Base-by-base conservation (phyloP, 164 flowering plant species). In the Vitis rupestris region DNA sequence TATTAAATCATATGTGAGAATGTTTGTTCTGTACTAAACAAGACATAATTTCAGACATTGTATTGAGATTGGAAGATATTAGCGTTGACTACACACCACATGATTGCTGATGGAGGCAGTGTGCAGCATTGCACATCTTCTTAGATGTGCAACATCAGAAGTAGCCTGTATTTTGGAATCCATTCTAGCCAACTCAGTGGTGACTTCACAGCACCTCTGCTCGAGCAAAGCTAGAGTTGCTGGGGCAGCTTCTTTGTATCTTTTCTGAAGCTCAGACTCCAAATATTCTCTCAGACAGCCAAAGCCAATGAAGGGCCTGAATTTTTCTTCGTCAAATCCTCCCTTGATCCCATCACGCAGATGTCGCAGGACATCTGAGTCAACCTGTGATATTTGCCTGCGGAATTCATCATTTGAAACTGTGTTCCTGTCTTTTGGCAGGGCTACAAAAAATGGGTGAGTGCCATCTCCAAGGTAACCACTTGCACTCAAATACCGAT, bases 231-330 rank as follows among this genome's bases (percentile, higher is more conserved):
- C 97, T 50, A 95, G 83, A 56, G 99, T 95, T 68, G 97, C 89
- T 64, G 99, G 99, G 55, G 95, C 92, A 63, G 99, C 96, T 80
- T 93, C 99, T 81, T 88, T 93, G 71, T 95, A 95, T 70, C 91
- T 86, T 76, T 84, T 91, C 75, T 95, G 98, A 70, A 96, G 98
- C 74, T 96, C 98, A 63, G 85, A 76, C 75, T 96, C 99, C 80
- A 96, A 77, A 79, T 76, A 90, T n/a, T 92, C 92, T 72, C 79
- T 88, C 72, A 96, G 76, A 73, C 84, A 78, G 63, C 88, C 75
- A 77, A 96, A 96, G 60, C 99, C 99, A 75, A 96, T 84, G 72
- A 81, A 83, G 19, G 93, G 76, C 70, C 78, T 82, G 73, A 84
- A 96, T 69, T 92, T 82, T 63, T 96, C 97, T 80, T 96, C 99